Evolutionary conservation across 192 early-diverging fungal genomes (phyloP).

Genomic region (Entophlyctis luteolus): DNA sequence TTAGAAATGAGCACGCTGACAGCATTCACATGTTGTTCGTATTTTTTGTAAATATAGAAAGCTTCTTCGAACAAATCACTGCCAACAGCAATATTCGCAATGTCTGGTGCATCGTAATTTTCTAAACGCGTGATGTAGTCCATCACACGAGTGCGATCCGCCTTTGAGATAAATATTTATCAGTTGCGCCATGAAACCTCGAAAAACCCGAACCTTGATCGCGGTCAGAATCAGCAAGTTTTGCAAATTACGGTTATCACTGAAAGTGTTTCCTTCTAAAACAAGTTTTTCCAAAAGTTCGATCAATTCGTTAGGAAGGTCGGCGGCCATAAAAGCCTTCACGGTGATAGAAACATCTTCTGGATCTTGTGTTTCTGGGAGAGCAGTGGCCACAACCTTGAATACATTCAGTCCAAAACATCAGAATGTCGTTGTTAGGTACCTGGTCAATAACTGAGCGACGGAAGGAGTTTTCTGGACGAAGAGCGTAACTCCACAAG

Average conservation of each 20-base stretch:
- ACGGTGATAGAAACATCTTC: constrained; percentile 97
- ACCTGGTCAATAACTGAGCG: constrained; percentile 92
- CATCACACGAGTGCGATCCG: constrained; percentile 88
- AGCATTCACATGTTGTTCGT: constrained; percentile 82
- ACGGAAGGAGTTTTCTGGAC: constrained; percentile 73
- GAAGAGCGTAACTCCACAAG: constrained; percentile 83
- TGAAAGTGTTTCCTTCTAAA: constrained; percentile 85
- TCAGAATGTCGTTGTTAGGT: constrained; percentile 25
- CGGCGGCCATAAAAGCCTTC: constrained; percentile 97
- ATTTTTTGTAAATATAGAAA: constrained; percentile 92
- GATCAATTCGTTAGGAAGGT: constrained; percentile 92
- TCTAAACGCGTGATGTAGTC: constrained; percentile 92
- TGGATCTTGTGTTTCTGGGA: constrained; percentile 92
- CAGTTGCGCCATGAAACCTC: too few species aligned
- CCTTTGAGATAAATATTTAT: constrained; percentile 33
- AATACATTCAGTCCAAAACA: constrained; percentile 14
- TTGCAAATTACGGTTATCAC: constrained; percentile 93
- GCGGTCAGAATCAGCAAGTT: constrained; percentile 97
- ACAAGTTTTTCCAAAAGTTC: constrained; percentile 96
- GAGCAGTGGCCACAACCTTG: constrained; percentile 80
- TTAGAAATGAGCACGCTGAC: constrained; percentile 90
- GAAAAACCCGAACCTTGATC: constrained; percentile 59
- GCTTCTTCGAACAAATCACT: constrained; percentile 92
- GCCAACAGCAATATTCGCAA: constrained; percentile 92
- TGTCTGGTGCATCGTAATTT: constrained; percentile 96